Evolutionary conservation across 306 rosid species (phyloP).

Genomic region (Psophocarpus tetragonolobus): DNA sequence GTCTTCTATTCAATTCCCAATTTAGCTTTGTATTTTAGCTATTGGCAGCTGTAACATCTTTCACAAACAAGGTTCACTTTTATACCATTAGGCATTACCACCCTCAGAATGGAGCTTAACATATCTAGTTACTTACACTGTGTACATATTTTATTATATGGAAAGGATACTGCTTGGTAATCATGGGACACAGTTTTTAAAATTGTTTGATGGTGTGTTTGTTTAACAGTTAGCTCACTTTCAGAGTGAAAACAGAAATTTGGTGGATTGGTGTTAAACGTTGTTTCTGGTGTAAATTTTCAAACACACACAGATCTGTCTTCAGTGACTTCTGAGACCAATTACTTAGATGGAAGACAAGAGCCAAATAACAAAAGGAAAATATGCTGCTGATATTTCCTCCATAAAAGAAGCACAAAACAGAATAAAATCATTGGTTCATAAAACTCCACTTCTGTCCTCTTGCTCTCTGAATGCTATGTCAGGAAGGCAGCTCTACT

Average conservation of each 20-base stretch:
- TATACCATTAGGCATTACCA: background rate
- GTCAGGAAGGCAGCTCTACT: slow-evolving; percentile 73
- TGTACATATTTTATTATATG: background rate
- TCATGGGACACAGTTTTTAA: background rate
- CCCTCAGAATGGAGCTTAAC: background rate
- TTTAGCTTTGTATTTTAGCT: no score
- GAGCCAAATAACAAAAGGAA: slow-evolving; percentile 43
- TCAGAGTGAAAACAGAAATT: background rate
- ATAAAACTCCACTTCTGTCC: slow-evolving; percentile 67
- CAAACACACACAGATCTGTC: background rate
- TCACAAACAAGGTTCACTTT: background rate
- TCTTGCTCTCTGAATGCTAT: slow-evolving; percentile 63
- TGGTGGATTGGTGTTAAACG: background rate
- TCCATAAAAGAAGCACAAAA: slow-evolving; percentile 74
- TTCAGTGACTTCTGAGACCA: slow-evolving; percentile 2
- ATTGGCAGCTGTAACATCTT: background rate
- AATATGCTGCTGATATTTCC: slow-evolving; percentile 81
- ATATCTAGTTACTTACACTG: background rate
- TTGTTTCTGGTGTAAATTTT: background rate
- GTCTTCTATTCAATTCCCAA: no score
- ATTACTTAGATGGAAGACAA: slow-evolving; percentile 57
- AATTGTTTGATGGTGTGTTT: background rate
- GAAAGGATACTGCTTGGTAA: background rate
- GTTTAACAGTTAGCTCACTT: background rate
- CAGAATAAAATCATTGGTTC: slow-evolving; percentile 60